phyloP scores from a whole-genome alignment of 768 basidiomycete genomes.

The Leccinum longicurvipes region DNA sequence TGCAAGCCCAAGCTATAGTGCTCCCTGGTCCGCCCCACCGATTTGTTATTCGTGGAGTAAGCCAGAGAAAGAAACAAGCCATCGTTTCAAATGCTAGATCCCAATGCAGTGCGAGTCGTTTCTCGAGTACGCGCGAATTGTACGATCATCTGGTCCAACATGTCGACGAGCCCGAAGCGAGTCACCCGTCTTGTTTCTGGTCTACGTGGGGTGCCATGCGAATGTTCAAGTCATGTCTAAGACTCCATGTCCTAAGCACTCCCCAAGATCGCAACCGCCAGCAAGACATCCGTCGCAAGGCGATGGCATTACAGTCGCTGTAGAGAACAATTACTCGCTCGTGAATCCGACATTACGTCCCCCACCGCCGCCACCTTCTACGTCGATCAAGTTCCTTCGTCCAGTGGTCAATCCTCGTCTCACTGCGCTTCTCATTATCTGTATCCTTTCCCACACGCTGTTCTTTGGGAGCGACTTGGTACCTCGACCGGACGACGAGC shows the following conservation, averaged over 20 bases:
- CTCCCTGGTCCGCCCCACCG: constrained; percentile 65
- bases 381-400: constrained; percentile 54
- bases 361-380: constrained; percentile 67
- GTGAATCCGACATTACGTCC: constrained; percentile 63
- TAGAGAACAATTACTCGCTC: constrained; percentile 53
- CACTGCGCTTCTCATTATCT: constrained; percentile 77
- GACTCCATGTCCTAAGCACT: constrained; percentile 75
- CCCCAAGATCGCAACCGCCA: constrained; percentile 55
- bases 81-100: constrained; percentile 69
- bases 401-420: constrained; percentile 67
- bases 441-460: constrained; percentile 77
- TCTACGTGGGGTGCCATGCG: constrained; percentile 53
- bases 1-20: constrained; percentile 85
- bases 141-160: constrained; percentile 70
- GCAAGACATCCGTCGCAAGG: constrained; percentile 67
- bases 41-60: constrained; percentile 88
- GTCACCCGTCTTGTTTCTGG: constrained; percentile 66
- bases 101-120: constrained; percentile 47
- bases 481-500: constrained; percentile 74
- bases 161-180: constrained; percentile 41
- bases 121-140: constrained; percentile 55
- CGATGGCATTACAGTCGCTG: constrained; percentile 68
- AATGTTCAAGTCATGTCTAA: constrained; percentile 50
- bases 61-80: constrained; percentile 56
- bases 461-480: constrained; percentile 64